Evolutionary conservation across 495 filamentous ascomycete species (phyloP), one percentile per base, ranked within the genome.

Genomic region (Filosporella fistucella): DNA sequence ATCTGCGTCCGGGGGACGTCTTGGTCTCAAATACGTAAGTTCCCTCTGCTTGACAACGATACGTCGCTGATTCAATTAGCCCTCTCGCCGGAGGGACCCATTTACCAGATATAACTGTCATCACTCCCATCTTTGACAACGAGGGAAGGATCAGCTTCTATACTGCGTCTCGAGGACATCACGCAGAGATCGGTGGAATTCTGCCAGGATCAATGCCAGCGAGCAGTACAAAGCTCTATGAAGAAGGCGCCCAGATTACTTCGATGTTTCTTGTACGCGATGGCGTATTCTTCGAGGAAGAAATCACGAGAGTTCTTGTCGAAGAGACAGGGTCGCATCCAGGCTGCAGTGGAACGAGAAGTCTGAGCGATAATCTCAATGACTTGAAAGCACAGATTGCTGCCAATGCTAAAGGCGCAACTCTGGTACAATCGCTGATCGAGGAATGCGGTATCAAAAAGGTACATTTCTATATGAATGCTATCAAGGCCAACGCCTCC

Each of bases 351-450:
- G 63, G 63, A n/a, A 61, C 59, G 1, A 45, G 57, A 1, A 55
- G 49, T 18, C 54, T 66, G 8, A 47, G 50, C n/a, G 63, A 66
- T 35, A 66, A 66, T 29, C 30, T 66, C 9, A 52, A 51, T 23
- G 63, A 66, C 33, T 40, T 66, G 17, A 62, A 62, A 37, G 63
- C 63, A 13, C 60, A 63, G 30, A 52, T 66, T 13, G 60, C 59
- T 7, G 61, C 63, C 10, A 66, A 66, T 50, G 42, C 46, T 5
- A 63, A 63, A 45, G 63, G 63, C 6, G 54, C 52, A 9, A 54
- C 39, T 18, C 57, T 66, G 13, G 50, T 66, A 16, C 36, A 50
- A 29, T 47, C 45, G 16, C 47, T 66, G 13, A 59, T 64, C 12
- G 40, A 45, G 1, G 61, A 66, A 45, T 55, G 56, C 13, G 46